Conservation (phyloP, 2,329 filamentous ascomycete genomes). For the Venturia effusa region DNA sequence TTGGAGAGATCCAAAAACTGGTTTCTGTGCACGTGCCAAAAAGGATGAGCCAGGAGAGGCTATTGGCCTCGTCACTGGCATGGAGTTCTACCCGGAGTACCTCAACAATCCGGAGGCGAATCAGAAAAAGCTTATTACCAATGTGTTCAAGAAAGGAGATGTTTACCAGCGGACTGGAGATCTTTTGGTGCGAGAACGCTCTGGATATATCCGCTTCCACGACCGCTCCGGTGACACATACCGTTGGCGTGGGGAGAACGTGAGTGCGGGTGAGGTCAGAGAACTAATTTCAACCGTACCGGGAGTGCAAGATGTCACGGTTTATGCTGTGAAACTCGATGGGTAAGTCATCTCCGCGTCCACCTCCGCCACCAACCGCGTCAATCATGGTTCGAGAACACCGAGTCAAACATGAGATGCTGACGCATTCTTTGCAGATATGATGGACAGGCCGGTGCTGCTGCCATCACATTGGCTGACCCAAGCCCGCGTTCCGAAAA, state of each 20-base stretch:
- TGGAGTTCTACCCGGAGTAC: conserved; percentile 31
- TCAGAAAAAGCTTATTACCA: conserved; percentile 31
- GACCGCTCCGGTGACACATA: conserved; percentile 44
- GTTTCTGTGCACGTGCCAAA: conserved; percentile 29
- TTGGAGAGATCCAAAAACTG: conserved; percentile 32
- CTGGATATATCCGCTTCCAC: conserved; percentile 35
- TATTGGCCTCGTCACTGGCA: conserved; percentile 32
- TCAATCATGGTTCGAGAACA: not conserved
- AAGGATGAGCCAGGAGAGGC: conserved; percentile 34
- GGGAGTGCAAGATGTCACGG: conserved; percentile 32
- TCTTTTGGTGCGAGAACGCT: conserved; percentile 29
- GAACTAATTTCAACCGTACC: conserved; percentile 32
- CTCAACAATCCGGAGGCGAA: conserved; percentile 31
- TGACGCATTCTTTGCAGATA: conserved; percentile 17
- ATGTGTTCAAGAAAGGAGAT: conserved; percentile 37
- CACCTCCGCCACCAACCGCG: not conserved
- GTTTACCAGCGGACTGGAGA: conserved; percentile 36
- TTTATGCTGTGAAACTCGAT: conserved; percentile 32
- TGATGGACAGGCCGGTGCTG: conserved; percentile 35
- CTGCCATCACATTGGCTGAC: conserved; percentile 33
- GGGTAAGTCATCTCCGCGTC: conserved; percentile 13
- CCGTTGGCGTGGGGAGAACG: conserved; percentile 42
- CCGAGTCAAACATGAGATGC: not conserved
- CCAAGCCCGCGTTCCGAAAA: conserved; percentile 19
- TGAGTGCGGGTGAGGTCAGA: conserved; percentile 34